These are phyloP conservation scores for Stemphylium beticola DNA, from an alignment of 2,329 filamentous ascomycete species.

Conservation along the genomic window DNA sequence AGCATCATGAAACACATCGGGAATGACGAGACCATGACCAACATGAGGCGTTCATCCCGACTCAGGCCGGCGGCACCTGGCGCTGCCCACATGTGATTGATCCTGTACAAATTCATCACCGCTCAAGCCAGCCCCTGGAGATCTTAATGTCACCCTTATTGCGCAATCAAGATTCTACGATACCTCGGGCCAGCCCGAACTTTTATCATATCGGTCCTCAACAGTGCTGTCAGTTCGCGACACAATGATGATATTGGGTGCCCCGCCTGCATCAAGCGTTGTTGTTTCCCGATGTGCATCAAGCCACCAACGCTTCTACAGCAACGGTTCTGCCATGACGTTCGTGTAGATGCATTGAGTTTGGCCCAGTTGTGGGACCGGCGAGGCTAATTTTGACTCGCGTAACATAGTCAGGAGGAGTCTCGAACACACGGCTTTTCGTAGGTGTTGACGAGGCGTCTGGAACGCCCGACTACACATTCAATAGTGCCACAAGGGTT, in stretches of 20 bases:
- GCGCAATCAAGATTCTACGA: not conserved
- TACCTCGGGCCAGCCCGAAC: not conserved
- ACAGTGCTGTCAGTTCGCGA: not conserved
- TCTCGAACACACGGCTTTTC: slow-evolving; percentile 4
- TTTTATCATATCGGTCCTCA: not conserved
- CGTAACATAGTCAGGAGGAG: slow-evolving; percentile 10
- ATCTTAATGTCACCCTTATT: slow-evolving; percentile 6
- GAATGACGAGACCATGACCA: not conserved
- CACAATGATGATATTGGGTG: not conserved
- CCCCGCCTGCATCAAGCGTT: slow-evolving; percentile 1
- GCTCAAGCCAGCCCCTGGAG: slow-evolving; percentile 3
- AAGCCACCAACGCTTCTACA: slow-evolving; percentile 12
- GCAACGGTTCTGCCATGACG: slow-evolving; percentile 17
- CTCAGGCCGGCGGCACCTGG: not conserved
- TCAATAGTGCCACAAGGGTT: not conserved
- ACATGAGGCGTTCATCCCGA: slow-evolving; percentile 2
- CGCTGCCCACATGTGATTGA: not conserved
- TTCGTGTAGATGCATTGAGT: slow-evolving; percentile 12
- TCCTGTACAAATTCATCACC: slow-evolving; percentile 1
- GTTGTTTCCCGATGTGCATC: slow-evolving; percentile 4
- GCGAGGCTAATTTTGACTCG: slow-evolving; percentile 20
- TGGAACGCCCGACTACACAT: not conserved
- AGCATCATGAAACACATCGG: slow-evolving; percentile 11
- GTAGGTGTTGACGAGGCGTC: not conserved
- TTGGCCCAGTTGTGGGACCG: slow-evolving; percentile 6